Percentiles rank a stretch among this genome's conserved stretches.
Evolutionary conservation across 1,284 basidiomycete genomes (phyloP).

Genomic region (Phlebopus sp.): DNA sequence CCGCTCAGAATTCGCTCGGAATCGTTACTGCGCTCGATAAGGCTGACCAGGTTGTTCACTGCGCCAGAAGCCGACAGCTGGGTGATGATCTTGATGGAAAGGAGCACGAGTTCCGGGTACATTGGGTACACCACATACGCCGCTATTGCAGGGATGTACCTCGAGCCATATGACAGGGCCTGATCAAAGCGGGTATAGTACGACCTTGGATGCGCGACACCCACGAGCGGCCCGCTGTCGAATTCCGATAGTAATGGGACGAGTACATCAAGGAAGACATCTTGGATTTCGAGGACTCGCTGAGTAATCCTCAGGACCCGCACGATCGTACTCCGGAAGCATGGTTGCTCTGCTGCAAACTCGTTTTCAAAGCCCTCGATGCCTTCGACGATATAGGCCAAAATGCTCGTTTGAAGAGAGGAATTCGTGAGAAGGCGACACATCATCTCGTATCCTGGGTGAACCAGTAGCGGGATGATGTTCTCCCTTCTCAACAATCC

Average conservation of each 20-base stretch:
- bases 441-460: conserved; percentile 90
- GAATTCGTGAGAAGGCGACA: conserved; percentile 75
- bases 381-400: conserved; percentile 77
- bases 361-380: conserved; percentile 75
- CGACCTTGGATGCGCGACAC: conserved; percentile 58
- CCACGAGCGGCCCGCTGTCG: conserved; percentile 52
- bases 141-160: conserved; percentile 81
- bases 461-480: conserved; percentile 57
- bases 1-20: conserved; percentile 85
- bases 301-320: conserved; percentile 82
- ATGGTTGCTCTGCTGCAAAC: conserved; percentile 64
- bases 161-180: conserved; percentile 72
- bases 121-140: conserved; percentile 75
- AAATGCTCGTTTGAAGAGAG: conserved; percentile 66
- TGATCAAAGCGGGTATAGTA: conserved; percentile 78
- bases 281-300: conserved; percentile 82
- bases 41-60: conserved; percentile 70
- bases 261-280: conserved; percentile 87
- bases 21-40: conserved; percentile 82
- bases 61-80: conserved; percentile 60
- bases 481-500: conserved; percentile 48
- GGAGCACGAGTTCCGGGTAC: conserved; percentile 72
- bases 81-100: conserved; percentile 79
- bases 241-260: conserved; percentile 75
- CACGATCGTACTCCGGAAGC: conserved; percentile 73